phyloP scores from a whole-genome alignment of 805 yeast species.

The Kazachstania martiniae region DNA sequence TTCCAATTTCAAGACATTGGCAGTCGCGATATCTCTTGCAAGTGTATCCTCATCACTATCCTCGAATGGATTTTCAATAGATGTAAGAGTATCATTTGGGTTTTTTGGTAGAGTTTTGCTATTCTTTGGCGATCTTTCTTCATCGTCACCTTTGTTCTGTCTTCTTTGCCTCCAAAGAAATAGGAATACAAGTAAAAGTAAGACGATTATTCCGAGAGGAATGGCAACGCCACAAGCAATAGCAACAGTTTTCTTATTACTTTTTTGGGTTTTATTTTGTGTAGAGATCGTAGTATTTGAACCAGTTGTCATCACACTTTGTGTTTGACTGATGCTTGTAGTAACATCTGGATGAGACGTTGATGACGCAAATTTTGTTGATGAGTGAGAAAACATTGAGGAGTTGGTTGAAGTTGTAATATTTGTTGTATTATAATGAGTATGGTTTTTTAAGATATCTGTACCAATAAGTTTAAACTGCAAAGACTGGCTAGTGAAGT shows the following conservation, averaged over 20 bases:
- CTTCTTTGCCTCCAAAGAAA: conserved; percentile 44
- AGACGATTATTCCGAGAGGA: conserved; percentile 47
- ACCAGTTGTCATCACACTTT: conserved; percentile 21
- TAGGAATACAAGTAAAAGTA: conserved; percentile 39
- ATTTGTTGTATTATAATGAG: conserved; percentile 4
- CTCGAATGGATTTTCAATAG: conserved; percentile 24
- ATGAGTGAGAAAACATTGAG: conserved; percentile 1
- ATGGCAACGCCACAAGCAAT: conserved; percentile 86
- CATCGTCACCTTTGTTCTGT: conserved; percentile 25
- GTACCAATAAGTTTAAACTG: conserved; percentile 47
- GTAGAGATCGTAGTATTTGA: conserved; percentile 15
- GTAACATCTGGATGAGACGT: conserved; percentile 23
- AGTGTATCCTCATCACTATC: conserved; percentile 16
- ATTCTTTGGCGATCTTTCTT: conserved; percentile 26
- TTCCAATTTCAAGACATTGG: conserved; percentile 44
- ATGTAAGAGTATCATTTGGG: conserved; percentile 15
- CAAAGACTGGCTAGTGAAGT: conserved; percentile 29
- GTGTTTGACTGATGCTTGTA: conserved; percentile 16
- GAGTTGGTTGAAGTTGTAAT: conserved; percentile 1
- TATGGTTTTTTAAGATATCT: conserved; percentile 10
- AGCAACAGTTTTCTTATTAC: conserved; percentile 49
- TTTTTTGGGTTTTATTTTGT: conserved; percentile 8
- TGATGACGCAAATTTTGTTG: conserved; percentile 4
- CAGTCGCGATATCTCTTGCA: conserved; percentile 36
- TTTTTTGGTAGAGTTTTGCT: conserved; percentile 32